phyloP scores from a whole-genome alignment of 306 rosid species.

The Spatholobus suberectus region DNA sequence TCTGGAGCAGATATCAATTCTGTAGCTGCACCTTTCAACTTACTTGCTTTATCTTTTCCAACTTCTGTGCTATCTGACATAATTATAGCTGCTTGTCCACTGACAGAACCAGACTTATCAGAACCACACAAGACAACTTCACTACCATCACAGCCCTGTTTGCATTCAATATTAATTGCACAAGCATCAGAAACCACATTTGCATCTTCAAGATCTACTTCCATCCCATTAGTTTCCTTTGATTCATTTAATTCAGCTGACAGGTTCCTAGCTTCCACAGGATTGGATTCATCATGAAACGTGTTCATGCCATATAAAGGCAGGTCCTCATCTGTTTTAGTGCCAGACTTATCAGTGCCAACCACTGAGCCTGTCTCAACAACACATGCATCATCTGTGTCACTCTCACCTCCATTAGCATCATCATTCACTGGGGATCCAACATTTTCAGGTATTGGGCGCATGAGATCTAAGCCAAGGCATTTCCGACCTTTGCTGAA shows the following conservation, averaged over 20 bases:
- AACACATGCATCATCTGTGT: constrained; percentile 72
- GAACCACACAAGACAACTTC: constrained; percentile 39
- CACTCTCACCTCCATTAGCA: constrained; percentile 78
- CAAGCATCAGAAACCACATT: constrained; percentile 49
- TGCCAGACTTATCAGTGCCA: constrained; percentile 62
- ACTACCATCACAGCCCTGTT: constrained; percentile 44
- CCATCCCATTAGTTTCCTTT: constrained; percentile 47
- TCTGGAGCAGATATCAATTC: constrained; percentile 42
- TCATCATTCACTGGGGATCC: constrained; percentile 62
- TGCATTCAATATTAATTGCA: constrained; percentile 47
- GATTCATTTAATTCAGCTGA: constrained; percentile 49
- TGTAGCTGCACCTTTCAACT: constrained; percentile 41
- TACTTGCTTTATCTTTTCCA: constrained; percentile 43
- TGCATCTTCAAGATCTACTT: constrained; percentile 38
- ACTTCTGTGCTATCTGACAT: constrained; percentile 42
- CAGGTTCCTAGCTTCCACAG: constrained; percentile 50
- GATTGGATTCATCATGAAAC: constrained; percentile 53
- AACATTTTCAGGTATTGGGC: constrained; percentile 54
- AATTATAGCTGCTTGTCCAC: constrained; percentile 37
- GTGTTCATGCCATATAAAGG: constrained; percentile 49
- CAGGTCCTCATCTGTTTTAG: constrained; percentile 61
- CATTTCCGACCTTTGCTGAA: constrained; percentile 93
- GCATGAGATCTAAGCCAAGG: constrained; percentile 79
- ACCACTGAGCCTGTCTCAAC: constrained; percentile 62
- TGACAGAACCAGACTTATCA: constrained; percentile 44